Evolutionary conservation across 768 basidiomycete genomes (phyloP), one percentile per base, ranked within the genome.

Genomic region (Auriscalpium microsporum): DNA sequence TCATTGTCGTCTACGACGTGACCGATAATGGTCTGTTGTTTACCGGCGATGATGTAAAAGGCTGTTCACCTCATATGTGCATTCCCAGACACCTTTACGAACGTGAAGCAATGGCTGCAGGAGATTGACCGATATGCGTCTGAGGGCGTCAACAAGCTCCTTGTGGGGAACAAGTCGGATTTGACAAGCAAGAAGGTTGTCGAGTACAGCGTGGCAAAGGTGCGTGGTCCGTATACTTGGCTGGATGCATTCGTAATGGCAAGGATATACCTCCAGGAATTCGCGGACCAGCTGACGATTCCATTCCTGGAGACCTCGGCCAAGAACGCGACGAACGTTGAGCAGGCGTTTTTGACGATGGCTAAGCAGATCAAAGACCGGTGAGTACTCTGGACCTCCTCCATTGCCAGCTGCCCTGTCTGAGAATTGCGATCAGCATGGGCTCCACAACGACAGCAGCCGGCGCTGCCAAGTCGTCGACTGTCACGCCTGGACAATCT

Each of bases 221-320:
- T 87, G 52, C 54, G 67, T 63, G 38, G 28, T 34, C 37, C 7
- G 54, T 36, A 1, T 33, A 13, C 23, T 6, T 47, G n/a, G 13
- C 16, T 42, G 23, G 46, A 52, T 13, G 45, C 33, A 28, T 45
- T 10, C 19, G 37, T 17, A 37, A 28, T 67, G 42, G 23, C 10
- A 52, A n/a, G 46, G 42, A 35, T 21, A 36, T 53, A 21, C 52
- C 58, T 50, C 0, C 59, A 95, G 83, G 92, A 95, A 79, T 90
- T 98, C 65, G 92, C 96, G 28, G 93, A 97, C 68, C 94, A 97
- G 69, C 78, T 98, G 62, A 79, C 78, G 58, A 87, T 99, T 63
- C 87, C 92, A 48, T 98, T 96, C 86, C 75, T 99, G 68, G 96
- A 99, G 78, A 99, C 96, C 11, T 93, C 90, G n/a, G 96, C 96